Conservation (phyloP, 1,284 basidiomycete species). For the Gymnopus androsaceus region DNA sequence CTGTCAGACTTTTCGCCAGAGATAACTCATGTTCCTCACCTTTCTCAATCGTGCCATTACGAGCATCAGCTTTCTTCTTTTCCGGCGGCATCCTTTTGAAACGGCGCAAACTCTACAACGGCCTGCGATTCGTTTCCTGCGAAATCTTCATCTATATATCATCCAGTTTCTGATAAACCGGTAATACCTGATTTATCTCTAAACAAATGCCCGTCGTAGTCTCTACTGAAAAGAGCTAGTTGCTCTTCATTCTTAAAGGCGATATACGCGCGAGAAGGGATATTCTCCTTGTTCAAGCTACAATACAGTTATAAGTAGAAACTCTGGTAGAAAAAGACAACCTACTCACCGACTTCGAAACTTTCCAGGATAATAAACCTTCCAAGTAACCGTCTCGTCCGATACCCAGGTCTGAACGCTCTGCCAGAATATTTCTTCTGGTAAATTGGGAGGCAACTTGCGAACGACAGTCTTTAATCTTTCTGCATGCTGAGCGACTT, state of each 20-base stretch:
- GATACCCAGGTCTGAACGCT: slow-evolving; percentile 85
- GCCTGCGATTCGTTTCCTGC: slow-evolving; percentile 86
- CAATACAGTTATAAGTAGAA: neutral
- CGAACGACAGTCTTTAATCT: slow-evolving; percentile 89
- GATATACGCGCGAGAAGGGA: slow-evolving; percentile 89
- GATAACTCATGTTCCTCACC: slow-evolving; percentile 43
- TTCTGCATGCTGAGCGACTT: slow-evolving; percentile 36
- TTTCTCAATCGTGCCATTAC: slow-evolving; percentile 77
- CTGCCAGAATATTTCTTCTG: slow-evolving; percentile 92
- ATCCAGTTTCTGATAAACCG: neutral
- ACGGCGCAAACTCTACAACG: slow-evolving; percentile 92
- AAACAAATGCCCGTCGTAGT: slow-evolving; percentile 92
- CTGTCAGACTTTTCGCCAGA: neutral
- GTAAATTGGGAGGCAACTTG: slow-evolving; percentile 87
- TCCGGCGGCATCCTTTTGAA: slow-evolving; percentile 82
- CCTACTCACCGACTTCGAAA: slow-evolving; percentile 65
- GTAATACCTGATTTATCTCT: slow-evolving; percentile 84
- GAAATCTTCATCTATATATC: slow-evolving; percentile 2
- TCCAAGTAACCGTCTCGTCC: slow-evolving; percentile 73
- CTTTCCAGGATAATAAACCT: slow-evolving; percentile 69
- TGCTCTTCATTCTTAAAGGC: slow-evolving; percentile 79
- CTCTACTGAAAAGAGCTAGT: slow-evolving; percentile 77
- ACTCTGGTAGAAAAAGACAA: neutral
- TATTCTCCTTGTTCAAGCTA: slow-evolving; percentile 75
- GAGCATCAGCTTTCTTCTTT: slow-evolving; percentile 71